A percentile compares a stretch with the other conserved stretches of the same genome.
Evolutionary conservation across 805 yeast genomes (phyloP).

Genomic region (Lipomyces yamadae): DNA sequence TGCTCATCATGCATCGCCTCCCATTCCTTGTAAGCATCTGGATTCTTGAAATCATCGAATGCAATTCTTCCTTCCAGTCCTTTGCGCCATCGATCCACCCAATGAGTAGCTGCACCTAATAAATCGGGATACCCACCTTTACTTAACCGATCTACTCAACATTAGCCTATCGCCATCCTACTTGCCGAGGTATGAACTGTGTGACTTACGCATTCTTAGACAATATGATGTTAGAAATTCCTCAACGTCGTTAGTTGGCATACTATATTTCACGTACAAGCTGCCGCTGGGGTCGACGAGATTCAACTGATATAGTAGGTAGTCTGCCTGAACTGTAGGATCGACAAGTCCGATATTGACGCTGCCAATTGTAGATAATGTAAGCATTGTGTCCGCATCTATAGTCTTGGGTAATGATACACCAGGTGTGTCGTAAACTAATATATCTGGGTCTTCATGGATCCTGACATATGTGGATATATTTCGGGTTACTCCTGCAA

Average conservation of each 20-base stretch:
- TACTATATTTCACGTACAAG: slow-evolving; percentile 55
- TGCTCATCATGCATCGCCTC: slow-evolving; percentile 9
- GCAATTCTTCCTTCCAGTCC: slow-evolving; percentile 53
- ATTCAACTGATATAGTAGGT: slow-evolving; percentile 73
- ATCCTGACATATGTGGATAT: slow-evolving; percentile 78
- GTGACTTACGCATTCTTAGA: slow-evolving; percentile 24
- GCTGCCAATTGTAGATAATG: slow-evolving; percentile 74
- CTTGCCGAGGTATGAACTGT: background rate
- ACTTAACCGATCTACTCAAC: slow-evolving; percentile 39
- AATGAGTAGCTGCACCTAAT: slow-evolving; percentile 63
- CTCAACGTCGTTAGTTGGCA: slow-evolving; percentile 75
- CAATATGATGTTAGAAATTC: slow-evolving; percentile 53
- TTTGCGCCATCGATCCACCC: slow-evolving; percentile 66
- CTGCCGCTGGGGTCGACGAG: slow-evolving; percentile 42
- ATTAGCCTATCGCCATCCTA: background rate
- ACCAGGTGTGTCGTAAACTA: slow-evolving; percentile 90
- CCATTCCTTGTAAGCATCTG: slow-evolving; percentile 34
- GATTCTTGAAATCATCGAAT: slow-evolving; percentile 43
- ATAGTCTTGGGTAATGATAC: slow-evolving; percentile 78
- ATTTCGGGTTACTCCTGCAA: slow-evolving; percentile 86
- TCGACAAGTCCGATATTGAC: slow-evolving; percentile 73
- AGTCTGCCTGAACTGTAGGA: slow-evolving; percentile 86
- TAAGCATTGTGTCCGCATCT: slow-evolving; percentile 70
- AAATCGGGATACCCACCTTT: slow-evolving; percentile 52
- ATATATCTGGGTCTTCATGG: slow-evolving; percentile 62